These are phyloP conservation scores for Coniella vitis DNA, from an alignment of 2,329 filamentous ascomycete genomes.

Conservation along the genomic window DNA sequence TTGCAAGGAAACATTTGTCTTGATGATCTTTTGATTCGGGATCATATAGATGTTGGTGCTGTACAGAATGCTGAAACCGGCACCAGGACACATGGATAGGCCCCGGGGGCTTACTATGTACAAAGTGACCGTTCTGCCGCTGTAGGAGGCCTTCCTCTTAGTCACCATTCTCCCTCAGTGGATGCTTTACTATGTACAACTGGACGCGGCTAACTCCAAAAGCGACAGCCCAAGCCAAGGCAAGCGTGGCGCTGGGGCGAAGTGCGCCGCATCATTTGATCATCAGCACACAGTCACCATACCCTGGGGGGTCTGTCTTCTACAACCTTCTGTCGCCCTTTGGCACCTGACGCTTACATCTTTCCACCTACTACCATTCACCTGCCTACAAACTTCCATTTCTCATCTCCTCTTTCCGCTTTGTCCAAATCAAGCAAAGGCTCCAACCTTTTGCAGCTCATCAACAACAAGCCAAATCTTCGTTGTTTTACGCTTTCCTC, in stretches of 20 bases:
- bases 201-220: background rate
- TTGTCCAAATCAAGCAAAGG: too few relatives aligned
- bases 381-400: background rate
- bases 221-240: background rate
- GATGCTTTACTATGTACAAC: background rate
- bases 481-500: background rate
- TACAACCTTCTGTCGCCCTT: constrained; percentile 11
- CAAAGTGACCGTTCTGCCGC: too few relatives aligned
- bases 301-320: constrained; percentile 1
- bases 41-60: too few relatives aligned
- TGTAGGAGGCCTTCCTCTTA: background rate
- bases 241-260: constrained; percentile 3
- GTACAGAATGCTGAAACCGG: too few relatives aligned
- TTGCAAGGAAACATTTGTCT: too few relatives aligned
- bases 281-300: constrained; percentile 6
- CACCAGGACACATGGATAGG: too few relatives aligned
- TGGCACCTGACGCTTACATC: constrained; percentile 5
- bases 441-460: background rate
- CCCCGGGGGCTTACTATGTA: too few relatives aligned
- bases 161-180: background rate
- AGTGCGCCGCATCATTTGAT: constrained; percentile 12
- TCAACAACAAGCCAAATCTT: background rate
- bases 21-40: too few relatives aligned
- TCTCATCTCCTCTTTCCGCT: background rate
- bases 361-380: background rate